These are phyloP conservation scores for Aspergillus egyptiacus DNA, from an alignment of 495 filamentous ascomycete species.

Conservation along the genomic window DNA sequence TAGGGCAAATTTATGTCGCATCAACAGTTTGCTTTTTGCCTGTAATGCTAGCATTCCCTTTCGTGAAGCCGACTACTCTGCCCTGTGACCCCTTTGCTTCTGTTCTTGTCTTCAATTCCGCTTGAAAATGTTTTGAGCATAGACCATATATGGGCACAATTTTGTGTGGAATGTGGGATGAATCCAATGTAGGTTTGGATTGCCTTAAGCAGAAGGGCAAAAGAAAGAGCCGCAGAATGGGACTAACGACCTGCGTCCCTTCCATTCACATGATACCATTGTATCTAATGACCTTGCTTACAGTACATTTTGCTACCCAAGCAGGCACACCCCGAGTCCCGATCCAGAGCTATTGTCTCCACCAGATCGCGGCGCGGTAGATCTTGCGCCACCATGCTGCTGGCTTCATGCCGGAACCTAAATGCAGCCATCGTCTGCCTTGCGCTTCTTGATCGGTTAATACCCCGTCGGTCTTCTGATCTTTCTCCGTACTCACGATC, in stretches of 20 bases:
- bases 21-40: constrained; percentile 8
- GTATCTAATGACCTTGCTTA: constrained; percentile 10
- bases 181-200: constrained; percentile 17
- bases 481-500: background rate
- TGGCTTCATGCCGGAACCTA: background rate
- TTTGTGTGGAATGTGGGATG: constrained; percentile 10
- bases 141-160: constrained; percentile 21
- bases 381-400: background rate
- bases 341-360: background rate
- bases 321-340: background rate
- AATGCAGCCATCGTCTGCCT: background rate
- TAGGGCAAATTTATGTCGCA: constrained; percentile 8
- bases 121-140: constrained; percentile 17
- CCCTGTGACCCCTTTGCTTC: background rate
- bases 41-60: constrained; percentile 17
- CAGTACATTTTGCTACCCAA: background rate
- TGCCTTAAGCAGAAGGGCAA: constrained; percentile 6
- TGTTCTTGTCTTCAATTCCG: constrained; percentile 5
- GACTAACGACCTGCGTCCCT: background rate
- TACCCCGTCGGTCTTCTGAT: constrained; percentile 3
- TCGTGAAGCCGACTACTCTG: constrained; percentile 2
- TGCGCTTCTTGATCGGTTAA: background rate
- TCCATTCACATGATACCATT: constrained; percentile 4
- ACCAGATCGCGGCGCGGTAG: background rate
- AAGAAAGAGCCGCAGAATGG: constrained; percentile 8